These are phyloP conservation scores for Tulasnella sp. DNA, from an alignment of 768 basidiomycete species.

Conservation along the genomic window DNA sequence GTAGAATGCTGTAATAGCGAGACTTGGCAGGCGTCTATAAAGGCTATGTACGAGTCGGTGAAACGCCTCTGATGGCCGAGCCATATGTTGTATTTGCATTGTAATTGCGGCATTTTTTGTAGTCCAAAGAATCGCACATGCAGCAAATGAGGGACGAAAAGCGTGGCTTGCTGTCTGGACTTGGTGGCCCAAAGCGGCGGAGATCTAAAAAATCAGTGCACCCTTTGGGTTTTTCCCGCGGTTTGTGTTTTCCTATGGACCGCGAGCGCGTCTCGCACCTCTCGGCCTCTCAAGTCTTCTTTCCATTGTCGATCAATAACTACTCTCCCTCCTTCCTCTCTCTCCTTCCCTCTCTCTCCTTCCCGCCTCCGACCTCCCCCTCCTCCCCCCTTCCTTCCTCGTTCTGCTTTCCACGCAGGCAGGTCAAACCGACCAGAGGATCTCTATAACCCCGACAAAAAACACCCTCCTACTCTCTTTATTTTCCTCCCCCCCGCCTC, in stretches of 20 bases:
- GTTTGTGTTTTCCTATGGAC: not conserved
- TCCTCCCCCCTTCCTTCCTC: not conserved
- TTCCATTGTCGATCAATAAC: not conserved
- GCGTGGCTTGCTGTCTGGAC: not conserved
- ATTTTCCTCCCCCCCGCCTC: not conserved
- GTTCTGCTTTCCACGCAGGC: not conserved
- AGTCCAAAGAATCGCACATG: no score
- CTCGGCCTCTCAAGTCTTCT: not conserved
- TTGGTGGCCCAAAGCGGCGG: not conserved
- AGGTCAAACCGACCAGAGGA: not conserved
- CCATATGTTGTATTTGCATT: not conserved
- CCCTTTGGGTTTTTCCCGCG: not conserved
- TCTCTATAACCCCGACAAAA: not conserved
- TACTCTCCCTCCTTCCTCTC: not conserved
- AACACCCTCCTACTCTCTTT: not conserved
- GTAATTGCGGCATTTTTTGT: not conserved
- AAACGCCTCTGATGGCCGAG: not conserved
- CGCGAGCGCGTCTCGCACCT: not conserved
- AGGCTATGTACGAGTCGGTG: not conserved
- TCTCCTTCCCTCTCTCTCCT: not conserved
- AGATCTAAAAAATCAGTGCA: not conserved
- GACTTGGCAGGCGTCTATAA: not conserved
- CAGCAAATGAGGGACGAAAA: no score
- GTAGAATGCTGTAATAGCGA: not conserved
- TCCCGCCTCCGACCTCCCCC: not conserved